phyloP scores from a whole-genome alignment of 202 grass and related monocot species.

The Saccharum hybrid region DNA sequence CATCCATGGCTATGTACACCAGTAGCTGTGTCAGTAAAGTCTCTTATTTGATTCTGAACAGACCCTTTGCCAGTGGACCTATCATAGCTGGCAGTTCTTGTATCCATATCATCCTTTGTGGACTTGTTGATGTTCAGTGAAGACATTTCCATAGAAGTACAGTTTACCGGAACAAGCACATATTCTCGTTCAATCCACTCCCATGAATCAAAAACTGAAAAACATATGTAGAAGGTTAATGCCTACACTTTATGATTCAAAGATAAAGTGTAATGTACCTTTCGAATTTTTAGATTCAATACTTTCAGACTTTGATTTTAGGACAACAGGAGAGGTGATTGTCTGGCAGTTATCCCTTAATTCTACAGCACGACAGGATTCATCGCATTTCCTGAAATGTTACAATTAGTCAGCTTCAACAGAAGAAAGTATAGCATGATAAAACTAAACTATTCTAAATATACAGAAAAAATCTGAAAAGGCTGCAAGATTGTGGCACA shows the following conservation, averaged over 20 bases:
- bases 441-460: slow-evolving; percentile 31
- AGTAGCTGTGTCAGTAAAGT: slow-evolving; percentile 29
- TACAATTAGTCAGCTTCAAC: slow-evolving; percentile 29
- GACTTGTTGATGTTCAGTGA: slow-evolving; percentile 55
- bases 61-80: slow-evolving; percentile 35
- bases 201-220: slow-evolving; percentile 73
- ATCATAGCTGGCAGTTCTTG: slow-evolving; percentile 39
- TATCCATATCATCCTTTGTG: slow-evolving; percentile 47
- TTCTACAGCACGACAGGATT: slow-evolving; percentile 31
- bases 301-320: slow-evolving; percentile 44
- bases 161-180: slow-evolving; percentile 62
- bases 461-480: not conserved
- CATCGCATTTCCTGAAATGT: slow-evolving; percentile 48
- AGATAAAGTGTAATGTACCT: slow-evolving; percentile 32
- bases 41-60: slow-evolving; percentile 48
- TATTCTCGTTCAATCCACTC: slow-evolving; percentile 74
- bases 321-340: slow-evolving; percentile 34
- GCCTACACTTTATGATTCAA: slow-evolving; percentile 17
- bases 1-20: slow-evolving; percentile 37
- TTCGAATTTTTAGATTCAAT: slow-evolving; percentile 44
- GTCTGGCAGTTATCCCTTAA: slow-evolving; percentile 41
- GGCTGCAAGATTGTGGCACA: slow-evolving; percentile 16
- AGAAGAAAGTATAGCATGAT: slow-evolving; percentile 23
- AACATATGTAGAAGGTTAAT: slow-evolving; percentile 31
- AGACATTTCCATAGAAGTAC: slow-evolving; percentile 57